Conservation (phyloP, 2,329 filamentous ascomycete genomes). For the Alternaria arborescens region DNA sequence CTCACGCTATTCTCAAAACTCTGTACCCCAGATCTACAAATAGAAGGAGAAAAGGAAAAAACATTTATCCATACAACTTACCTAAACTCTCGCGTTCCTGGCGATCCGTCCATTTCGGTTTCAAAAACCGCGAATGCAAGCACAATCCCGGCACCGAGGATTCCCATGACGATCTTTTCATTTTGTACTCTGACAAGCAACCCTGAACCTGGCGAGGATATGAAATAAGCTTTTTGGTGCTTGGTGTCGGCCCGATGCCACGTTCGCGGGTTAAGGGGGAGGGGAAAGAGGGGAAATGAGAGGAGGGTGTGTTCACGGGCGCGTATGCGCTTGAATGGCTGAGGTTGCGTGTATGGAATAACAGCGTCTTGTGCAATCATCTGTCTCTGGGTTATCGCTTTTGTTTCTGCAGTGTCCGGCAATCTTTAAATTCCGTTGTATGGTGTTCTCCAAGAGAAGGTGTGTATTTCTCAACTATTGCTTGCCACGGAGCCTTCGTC, state of each 20-base stretch:
- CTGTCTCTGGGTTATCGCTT: too few species aligned
- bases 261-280: not conserved
- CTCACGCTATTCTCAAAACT: not conserved
- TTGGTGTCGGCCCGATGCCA: not conserved
- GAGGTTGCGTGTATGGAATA: not conserved
- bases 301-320: slow-evolving; percentile 4
- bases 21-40: not conserved
- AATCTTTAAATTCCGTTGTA: too few species aligned
- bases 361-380: too few species aligned
- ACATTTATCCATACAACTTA: rapidly evolving
- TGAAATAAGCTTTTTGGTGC: not conserved
- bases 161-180: not conserved
- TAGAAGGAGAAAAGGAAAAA: not conserved
- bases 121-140: not conserved
- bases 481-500: too few species aligned
- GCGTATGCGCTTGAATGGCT: too few species aligned
- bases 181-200: not conserved
- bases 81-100: not conserved
- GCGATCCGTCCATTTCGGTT: not conserved
- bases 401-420: too few species aligned
- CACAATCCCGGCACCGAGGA: not conserved
- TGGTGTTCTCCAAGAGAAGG: too few species aligned
- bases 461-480: too few species aligned
- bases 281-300: not conserved
- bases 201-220: not conserved